Evolutionary conservation across 2,329 filamentous ascomycete genomes (phyloP).

Genomic region (Pyrenochaeta sp.): DNA sequence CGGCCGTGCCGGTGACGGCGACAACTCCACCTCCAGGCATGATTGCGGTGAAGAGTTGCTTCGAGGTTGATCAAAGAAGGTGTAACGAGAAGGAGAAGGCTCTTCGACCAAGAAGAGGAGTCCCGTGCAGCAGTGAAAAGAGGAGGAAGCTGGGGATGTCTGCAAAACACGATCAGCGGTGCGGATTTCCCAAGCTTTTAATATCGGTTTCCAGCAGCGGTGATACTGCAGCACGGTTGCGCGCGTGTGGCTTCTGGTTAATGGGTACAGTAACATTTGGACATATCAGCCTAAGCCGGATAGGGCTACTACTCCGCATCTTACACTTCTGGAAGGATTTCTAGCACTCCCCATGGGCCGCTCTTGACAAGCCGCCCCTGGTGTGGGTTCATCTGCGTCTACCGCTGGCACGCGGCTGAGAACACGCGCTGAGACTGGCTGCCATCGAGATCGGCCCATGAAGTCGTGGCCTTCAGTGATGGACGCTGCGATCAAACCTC

Average conservation of each 20-base stretch:
- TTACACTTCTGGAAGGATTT: conserved; percentile 45
- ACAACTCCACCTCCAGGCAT: conserved; percentile 50
- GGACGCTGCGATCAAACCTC: conserved; percentile 8
- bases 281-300: conserved; percentile 33
- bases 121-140: conserved; percentile 28
- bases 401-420: conserved; percentile 20
- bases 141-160: conserved; percentile 34
- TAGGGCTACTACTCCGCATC: conserved; percentile 39
- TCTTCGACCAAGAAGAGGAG: conserved; percentile 28
- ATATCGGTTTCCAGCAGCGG: conserved; percentile 34
- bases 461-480: conserved; percentile 5
- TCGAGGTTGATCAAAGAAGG: conserved; percentile 13
- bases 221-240: conserved; percentile 43
- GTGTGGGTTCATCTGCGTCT: conserved; percentile 13
- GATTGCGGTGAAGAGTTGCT: conserved; percentile 28
- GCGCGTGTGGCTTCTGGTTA: conserved; percentile 35
- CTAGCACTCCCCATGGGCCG: conserved; percentile 23
- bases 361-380: conserved; percentile 14
- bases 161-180: conserved; percentile 24
- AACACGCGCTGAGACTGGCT: conserved; percentile 4
- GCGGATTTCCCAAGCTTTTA: conserved; percentile 41
- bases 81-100: conserved; percentile 18
- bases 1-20: conserved; percentile 50
- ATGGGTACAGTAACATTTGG: conserved; percentile 48
- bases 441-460: conserved; percentile 7